Evolutionary conservation across 2,329 filamentous ascomycete genomes (phyloP).

Genomic region (Leptographium lundbergii): DNA sequence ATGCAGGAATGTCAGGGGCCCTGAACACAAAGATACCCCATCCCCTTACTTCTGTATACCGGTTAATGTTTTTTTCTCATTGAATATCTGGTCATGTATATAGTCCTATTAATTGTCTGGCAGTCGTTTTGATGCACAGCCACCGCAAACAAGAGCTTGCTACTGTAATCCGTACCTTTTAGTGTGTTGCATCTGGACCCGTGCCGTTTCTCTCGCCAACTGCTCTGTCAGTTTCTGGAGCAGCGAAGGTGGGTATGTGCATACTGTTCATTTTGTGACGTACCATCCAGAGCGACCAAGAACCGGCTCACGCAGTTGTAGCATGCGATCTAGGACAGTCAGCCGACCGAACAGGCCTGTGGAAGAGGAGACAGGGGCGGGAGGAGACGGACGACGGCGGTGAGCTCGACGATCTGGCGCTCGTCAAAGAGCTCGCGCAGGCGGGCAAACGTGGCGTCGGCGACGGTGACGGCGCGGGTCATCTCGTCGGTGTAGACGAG

Average conservation of each 20-base stretch:
- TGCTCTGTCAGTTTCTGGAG: slow-evolving; percentile 14
- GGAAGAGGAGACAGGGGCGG: slow-evolving; percentile 2
- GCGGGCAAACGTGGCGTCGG: slow-evolving; percentile 52
- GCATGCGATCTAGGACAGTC: slow-evolving; percentile 34
- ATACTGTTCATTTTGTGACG: slow-evolving; percentile 14
- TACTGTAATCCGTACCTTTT: too few species aligned
- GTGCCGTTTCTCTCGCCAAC: slow-evolving; percentile 45
- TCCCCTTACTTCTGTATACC: too few species aligned
- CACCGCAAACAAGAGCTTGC: too few species aligned
- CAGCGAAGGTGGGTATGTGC: background rate
- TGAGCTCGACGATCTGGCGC: slow-evolving; percentile 68
- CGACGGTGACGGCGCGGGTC: slow-evolving; percentile 60
- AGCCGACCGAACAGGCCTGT: too few species aligned
- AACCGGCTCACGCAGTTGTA: slow-evolving; percentile 84
- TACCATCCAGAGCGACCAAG: slow-evolving; percentile 67
- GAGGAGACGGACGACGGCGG: slow-evolving; percentile 46
- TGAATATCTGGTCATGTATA: background rate
- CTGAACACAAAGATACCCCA: too few species aligned
- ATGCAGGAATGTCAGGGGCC: too few species aligned
- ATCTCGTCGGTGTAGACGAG: slow-evolving; percentile 71
- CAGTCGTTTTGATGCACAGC: too few species aligned
- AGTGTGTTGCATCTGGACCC: slow-evolving; percentile 26
- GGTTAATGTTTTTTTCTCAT: too few species aligned
- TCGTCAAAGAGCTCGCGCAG: slow-evolving; percentile 52
- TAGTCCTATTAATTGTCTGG: background rate